These are phyloP conservation scores for Tympanopsis confertula DNA, from an alignment of 2,329 filamentous ascomycete species.

Conservation along the genomic window DNA sequence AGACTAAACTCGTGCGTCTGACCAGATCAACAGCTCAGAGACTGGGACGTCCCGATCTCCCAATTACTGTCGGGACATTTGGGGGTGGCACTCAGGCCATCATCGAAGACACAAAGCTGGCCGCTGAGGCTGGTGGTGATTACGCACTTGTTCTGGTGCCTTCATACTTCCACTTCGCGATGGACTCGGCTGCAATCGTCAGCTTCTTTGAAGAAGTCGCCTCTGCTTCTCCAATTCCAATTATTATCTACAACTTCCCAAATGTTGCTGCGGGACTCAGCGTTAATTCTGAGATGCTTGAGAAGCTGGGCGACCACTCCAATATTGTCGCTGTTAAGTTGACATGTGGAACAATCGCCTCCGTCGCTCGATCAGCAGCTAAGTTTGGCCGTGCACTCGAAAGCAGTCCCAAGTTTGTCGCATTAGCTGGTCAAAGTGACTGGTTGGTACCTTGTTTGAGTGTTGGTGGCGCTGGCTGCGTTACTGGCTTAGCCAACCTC, in stretches of 20 bases:
- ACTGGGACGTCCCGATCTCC: constrained; percentile 40
- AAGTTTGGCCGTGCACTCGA: constrained; percentile 34
- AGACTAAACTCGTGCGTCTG: constrained; percentile 44
- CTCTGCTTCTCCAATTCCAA: constrained; percentile 43
- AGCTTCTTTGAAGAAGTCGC: constrained; percentile 55
- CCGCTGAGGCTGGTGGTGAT: constrained; percentile 51
- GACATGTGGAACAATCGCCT: constrained; percentile 65
- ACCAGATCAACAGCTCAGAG: constrained; percentile 48
- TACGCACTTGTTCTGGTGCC: constrained; percentile 58
- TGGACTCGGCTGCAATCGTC: constrained; percentile 45
- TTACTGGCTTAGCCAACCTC: constrained; percentile 52
- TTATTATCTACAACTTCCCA: constrained; percentile 66
- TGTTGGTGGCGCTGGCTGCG: constrained; percentile 45
- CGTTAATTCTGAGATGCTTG: constrained; percentile 54
- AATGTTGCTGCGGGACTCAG: constrained; percentile 56
- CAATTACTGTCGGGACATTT: constrained; percentile 56
- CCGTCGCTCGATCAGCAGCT: constrained; percentile 48
- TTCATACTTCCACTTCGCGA: constrained; percentile 59
- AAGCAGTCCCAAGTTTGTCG: constrained; percentile 56
- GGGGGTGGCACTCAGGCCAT: constrained; percentile 56
- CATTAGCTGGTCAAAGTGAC: constrained; percentile 63
- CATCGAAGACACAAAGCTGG: constrained; percentile 51
- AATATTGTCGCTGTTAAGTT: constrained; percentile 64
- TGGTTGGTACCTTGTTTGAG: constrained; percentile 52
- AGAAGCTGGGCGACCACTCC: constrained; percentile 39